Evolutionary conservation across 2,329 filamentous ascomycete species (phyloP).

Genomic region (Fusarium gaditjirri): DNA sequence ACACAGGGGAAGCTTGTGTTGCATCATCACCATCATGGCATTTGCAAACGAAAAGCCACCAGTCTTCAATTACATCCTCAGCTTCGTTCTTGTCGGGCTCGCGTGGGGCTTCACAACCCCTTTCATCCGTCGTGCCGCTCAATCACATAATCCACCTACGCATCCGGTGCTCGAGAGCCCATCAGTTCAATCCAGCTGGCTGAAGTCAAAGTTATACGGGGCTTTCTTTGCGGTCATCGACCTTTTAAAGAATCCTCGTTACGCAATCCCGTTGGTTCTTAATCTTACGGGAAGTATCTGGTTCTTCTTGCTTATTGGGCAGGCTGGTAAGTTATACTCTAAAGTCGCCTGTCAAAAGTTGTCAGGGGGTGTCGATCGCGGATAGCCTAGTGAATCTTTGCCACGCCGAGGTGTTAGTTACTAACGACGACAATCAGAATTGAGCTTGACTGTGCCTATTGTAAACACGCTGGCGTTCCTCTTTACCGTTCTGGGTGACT

Average conservation of each 20-base stretch:
- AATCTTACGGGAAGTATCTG: constrained; percentile 95
- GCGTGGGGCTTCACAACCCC: constrained; percentile 94
- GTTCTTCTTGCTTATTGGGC: constrained; percentile 95
- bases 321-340: constrained; percentile 74
- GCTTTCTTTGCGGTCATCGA: constrained; percentile 81
- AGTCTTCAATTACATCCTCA: constrained; percentile 83
- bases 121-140: constrained; percentile 89
- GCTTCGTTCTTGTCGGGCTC: constrained; percentile 89
- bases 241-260: constrained; percentile 81
- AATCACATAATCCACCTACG: constrained; percentile 73
- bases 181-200: constrained; percentile 65
- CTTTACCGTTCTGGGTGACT: constrained; percentile 95
- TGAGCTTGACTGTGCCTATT: constrained; percentile 93
- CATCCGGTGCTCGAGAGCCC: constrained; percentile 65
- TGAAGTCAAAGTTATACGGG: constrained; percentile 70
- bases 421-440: constrained; percentile 63
- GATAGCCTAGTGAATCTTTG: constrained; percentile 24
- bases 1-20: constrained; percentile 7
- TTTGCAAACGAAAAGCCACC: constrained; percentile 53
- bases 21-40: constrained; percentile 24
- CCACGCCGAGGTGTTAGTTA: constrained; percentile 11
- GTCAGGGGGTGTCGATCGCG: constrained; percentile 23
- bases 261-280: constrained; percentile 84
- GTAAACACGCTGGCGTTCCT: constrained; percentile 94
- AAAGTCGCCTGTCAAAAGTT: constrained; percentile 8